Percentiles rank a stretch among this genome's conserved stretches.
Evolutionary conservation across 2,329 filamentous ascomycete genomes (phyloP).

Genomic region (Pestalotiopsis sp.): DNA sequence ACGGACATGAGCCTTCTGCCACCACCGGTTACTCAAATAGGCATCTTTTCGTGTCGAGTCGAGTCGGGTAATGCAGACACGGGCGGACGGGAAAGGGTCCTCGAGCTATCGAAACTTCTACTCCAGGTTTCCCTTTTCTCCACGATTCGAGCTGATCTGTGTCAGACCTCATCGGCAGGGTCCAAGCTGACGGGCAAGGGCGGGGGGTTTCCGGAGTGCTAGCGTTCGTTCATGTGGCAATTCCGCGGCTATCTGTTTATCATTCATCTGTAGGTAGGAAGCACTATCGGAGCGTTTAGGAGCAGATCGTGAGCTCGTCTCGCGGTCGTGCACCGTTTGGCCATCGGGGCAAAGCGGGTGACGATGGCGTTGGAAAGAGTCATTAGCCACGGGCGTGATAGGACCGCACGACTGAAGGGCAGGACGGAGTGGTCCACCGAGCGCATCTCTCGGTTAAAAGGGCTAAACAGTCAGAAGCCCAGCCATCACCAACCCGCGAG

Average conservation of each 20-base stretch:
- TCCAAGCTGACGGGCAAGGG: not conserved
- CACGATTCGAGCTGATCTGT: not conserved
- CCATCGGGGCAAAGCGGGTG: not conserved
- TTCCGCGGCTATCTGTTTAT: not conserved
- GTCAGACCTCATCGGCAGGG: not conserved
- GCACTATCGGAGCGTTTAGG: not conserved
- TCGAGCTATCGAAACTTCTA: constrained; percentile 1
- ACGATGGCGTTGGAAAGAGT: not conserved
- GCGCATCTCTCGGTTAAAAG: not conserved
- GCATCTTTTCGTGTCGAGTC: not conserved
- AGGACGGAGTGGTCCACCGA: not conserved
- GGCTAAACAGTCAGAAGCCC: not conserved
- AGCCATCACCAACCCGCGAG: not conserved
- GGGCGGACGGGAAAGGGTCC: not conserved
- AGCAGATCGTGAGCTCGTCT: not conserved
- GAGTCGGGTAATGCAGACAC: not conserved
- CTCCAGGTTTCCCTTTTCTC: constrained; percentile 1
- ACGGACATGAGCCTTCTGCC: not conserved
- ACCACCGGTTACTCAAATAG: not conserved
- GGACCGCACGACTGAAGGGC: not conserved
- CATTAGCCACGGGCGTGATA: not conserved
- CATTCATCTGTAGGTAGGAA: too few relatives aligned
- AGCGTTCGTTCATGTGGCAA: not conserved
- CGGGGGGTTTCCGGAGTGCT: not conserved
- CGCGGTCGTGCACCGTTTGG: not conserved